These are phyloP conservation scores for Lichtheimia corymbifera DNA, from an alignment of 371 early-diverging fungal species.

Conservation along the genomic window DNA sequence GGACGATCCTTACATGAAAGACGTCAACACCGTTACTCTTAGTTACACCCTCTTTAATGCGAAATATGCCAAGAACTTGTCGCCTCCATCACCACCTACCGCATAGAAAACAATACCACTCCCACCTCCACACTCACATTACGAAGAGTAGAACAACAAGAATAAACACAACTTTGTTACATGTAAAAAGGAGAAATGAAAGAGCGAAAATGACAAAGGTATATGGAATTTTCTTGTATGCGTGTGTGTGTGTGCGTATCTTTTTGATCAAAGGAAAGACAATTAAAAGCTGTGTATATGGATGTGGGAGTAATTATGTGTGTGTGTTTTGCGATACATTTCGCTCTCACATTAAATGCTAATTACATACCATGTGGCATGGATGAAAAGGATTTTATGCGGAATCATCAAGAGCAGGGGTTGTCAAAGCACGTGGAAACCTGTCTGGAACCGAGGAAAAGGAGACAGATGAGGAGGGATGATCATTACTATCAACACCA, in stretches of 20 bases:
- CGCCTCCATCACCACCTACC: slow-evolving; percentile 15
- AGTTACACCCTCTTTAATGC: slow-evolving; percentile 94
- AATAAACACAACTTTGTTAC: neutral
- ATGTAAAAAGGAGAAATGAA: neutral
- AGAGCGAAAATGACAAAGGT: neutral
- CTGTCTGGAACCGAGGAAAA: slow-evolving; percentile 1
- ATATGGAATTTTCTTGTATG: neutral
- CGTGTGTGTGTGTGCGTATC: neutral
- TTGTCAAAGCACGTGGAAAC: slow-evolving; percentile 12
- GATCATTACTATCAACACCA: too few species aligned
- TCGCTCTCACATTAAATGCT: too few species aligned
- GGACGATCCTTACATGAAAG: slow-evolving; percentile 94
- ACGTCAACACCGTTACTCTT: slow-evolving; percentile 90
- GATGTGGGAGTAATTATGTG: too few species aligned
- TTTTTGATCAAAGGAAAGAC: neutral
- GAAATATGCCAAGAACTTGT: slow-evolving; percentile 43
- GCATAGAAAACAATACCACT: slow-evolving; percentile 1
- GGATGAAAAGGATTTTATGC: neutral
- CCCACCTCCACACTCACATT: neutral
- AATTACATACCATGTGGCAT: too few species aligned
- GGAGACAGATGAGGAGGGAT: neutral
- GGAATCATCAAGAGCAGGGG: slow-evolving; percentile 6
- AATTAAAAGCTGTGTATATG: too few species aligned
- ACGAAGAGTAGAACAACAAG: neutral
- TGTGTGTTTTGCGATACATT: too few species aligned